A percentile compares a stretch with the other conserved stretches of the same genome.
phyloP scores from a whole-genome alignment of 192 early-diverging fungal species.

The Podila minutissima region DNA sequence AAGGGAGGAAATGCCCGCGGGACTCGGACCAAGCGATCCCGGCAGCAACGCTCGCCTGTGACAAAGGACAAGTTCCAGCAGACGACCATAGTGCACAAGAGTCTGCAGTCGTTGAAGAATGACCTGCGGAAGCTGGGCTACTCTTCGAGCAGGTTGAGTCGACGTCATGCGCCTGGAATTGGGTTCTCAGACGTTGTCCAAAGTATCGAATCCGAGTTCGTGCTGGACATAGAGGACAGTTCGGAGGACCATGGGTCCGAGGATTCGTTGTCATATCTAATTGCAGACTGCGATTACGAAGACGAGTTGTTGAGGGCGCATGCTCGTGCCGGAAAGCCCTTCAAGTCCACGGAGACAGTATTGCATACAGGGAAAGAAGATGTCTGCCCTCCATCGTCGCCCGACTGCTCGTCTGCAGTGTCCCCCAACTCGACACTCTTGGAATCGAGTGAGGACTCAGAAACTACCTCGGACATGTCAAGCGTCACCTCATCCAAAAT shows the following conservation, averaged over 20 bases:
- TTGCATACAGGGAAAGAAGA: neutral
- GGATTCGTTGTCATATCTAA: constrained; percentile 21
- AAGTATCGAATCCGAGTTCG: constrained; percentile 26
- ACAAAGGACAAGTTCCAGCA: neutral
- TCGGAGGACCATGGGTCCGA: constrained; percentile 11
- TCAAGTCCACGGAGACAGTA: neutral
- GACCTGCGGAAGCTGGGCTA: neutral
- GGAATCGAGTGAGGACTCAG: constrained; percentile 10
- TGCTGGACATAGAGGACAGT: neutral
- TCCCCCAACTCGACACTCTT: constrained; percentile 26
- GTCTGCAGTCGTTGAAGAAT: neutral
- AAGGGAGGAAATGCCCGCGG: neutral
- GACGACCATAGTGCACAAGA: neutral
- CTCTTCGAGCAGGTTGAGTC: neutral
- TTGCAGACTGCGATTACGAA: constrained; percentile 10
- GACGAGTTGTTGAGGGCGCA: neutral
- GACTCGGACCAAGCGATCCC: neutral
- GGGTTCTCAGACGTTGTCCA: constrained; percentile 21
- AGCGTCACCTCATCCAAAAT: neutral
- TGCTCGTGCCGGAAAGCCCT: neutral
- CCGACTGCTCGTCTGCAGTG: neutral
- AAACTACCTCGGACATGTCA: constrained; percentile 1
- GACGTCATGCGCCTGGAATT: neutral
- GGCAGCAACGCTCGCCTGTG: neutral
- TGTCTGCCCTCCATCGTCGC: neutral